Base-by-base conservation (phyloP, 2,329 filamentous ascomycete species). In the Fusarium goolgardi region DNA sequence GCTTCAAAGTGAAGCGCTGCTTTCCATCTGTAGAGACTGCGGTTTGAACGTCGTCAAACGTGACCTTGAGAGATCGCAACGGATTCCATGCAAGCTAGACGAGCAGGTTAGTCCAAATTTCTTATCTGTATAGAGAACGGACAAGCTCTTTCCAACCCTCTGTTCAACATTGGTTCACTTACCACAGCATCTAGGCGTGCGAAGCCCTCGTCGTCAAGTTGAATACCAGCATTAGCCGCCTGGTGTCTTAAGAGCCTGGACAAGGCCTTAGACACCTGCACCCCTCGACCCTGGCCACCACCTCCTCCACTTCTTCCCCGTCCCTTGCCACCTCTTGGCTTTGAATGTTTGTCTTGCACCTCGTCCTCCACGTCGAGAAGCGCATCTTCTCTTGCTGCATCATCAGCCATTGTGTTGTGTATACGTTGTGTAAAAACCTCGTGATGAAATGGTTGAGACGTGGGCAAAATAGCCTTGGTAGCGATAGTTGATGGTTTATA, bases 1-100 rank as follows among this genome's bases (percentile, higher is more conserved):
- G 86, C 54, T 93, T 90, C 75, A 98, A 84, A 3, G 89, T 87
- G 82, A 96, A 99, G 39, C 96, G 91, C 79, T 97, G 91, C 81
- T 99, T 99, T 75, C 95, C 92, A 75, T 93, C 96, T 49, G 86
- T 86, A 16, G 82, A 79, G 15, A 97, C 94, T 18, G 90, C 85
- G 12, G 84, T 77, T 55, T 86, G 83, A 66, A 99, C 84, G 70
- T 97, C 95, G 4, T 84, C 80, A 59, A 97, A 86, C 1, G 90
- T 91, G n/a, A 91, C 86, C 64, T 91, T 84, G 12, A 97, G 83
- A 6, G 86, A 88, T 66, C 86, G 87, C 55, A 97, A 72, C 11
- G 85, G 84, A 1, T 80, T 81, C 82, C 84, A 88, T 63, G 80
- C 77, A 43, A 89, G 79, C 85, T 87, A 58, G 25, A 21, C 32